Conservation (phyloP, 164 flowering plant species). For the Santalum album region DNA sequence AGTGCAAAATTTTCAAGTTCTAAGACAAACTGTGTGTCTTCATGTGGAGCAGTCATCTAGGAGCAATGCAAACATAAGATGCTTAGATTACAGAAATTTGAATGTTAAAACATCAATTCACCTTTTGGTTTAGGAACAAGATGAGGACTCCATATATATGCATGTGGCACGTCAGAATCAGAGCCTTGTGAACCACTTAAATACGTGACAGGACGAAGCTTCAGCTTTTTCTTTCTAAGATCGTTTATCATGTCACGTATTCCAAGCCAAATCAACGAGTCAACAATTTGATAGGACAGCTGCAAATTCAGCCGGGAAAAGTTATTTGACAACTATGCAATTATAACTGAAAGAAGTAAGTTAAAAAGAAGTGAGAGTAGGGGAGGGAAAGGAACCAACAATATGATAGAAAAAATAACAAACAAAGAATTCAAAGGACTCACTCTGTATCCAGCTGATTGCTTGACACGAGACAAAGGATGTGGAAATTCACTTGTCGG, state of each 20-base stretch:
- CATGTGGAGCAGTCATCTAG: no score
- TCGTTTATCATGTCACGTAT: slow-evolving; percentile 98
- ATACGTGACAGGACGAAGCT: slow-evolving; percentile 93
- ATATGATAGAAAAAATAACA: neutral
- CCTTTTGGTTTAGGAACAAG: slow-evolving; percentile 99
- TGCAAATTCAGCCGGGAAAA: slow-evolving; percentile 25
- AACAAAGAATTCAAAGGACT: slow-evolving; percentile 14
- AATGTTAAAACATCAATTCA: slow-evolving; percentile 8
- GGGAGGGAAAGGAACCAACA: neutral
- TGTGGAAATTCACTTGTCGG: slow-evolving; percentile 99
- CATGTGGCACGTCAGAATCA: slow-evolving; percentile 76
- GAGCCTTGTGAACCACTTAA: slow-evolving; percentile 94
- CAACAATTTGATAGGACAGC: slow-evolving; percentile 98
- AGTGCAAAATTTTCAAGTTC: no score
- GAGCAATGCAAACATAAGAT: no score
- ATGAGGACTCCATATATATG: slow-evolving; percentile 98
- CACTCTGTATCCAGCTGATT: slow-evolving; percentile 88
- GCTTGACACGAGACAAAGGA: slow-evolving; percentile 96
- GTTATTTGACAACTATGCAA: neutral
- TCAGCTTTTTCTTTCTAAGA: slow-evolving; percentile 82
- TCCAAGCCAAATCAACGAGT: slow-evolving; percentile 97
- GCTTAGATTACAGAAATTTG: no score
- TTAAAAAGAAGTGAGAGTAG: neutral
- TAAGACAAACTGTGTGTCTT: no score
- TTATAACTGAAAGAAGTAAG: neutral